Percentiles rank a stretch among this genome's conserved stretches.
phyloP scores from a whole-genome alignment of 1,139 yeast genomes.

The Saccharomyces pastorianus region DNA sequence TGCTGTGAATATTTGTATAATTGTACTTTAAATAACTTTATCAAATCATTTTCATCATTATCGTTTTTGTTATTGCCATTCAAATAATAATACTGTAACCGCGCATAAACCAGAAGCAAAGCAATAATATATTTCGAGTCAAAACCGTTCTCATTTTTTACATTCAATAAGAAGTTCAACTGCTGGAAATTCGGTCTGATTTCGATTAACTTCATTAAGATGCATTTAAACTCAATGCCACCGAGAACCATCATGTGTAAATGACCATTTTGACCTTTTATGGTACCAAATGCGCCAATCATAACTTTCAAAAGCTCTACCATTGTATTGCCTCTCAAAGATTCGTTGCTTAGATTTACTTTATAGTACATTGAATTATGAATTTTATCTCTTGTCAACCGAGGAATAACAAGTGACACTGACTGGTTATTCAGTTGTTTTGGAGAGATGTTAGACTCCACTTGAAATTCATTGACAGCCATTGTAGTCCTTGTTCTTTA shows the following conservation, averaged over 20 bases:
- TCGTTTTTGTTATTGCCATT: slow-evolving; percentile 7
- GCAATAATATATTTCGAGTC: slow-evolving; percentile 27
- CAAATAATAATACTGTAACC: slow-evolving; percentile 27
- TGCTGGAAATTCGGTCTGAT: slow-evolving; percentile 28
- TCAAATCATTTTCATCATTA: slow-evolving; percentile 8
- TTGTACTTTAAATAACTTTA: slow-evolving; percentile 10
- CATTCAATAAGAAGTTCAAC: slow-evolving; percentile 14
- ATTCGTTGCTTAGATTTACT: slow-evolving; percentile 18
- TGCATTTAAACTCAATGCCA: slow-evolving; percentile 29
- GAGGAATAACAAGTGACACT: slow-evolving; percentile 30
- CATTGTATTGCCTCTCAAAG: slow-evolving; percentile 28
- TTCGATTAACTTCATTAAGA: slow-evolving; percentile 29
- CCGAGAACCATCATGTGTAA: slow-evolving; percentile 20
- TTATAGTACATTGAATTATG: slow-evolving; percentile 28
- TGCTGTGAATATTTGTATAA: slow-evolving; percentile 16
- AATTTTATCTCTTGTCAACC: slow-evolving; percentile 26
- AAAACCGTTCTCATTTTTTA: slow-evolving; percentile 8
- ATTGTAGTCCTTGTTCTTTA: slow-evolving; percentile 7
- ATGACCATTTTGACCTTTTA: slow-evolving; percentile 10
- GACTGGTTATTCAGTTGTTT: slow-evolving; percentile 30
- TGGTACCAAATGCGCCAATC: slow-evolving; percentile 24
- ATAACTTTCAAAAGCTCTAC: slow-evolving; percentile 16
- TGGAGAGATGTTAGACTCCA: slow-evolving; percentile 24
- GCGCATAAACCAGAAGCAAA: slow-evolving; percentile 23
- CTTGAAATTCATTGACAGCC: slow-evolving; percentile 25